Percentiles rank a stretch among this genome's conserved stretches.
These are phyloP conservation scores for Chalciporus piperatus DNA, from an alignment of 768 basidiomycete species.

Conservation along the genomic window DNA sequence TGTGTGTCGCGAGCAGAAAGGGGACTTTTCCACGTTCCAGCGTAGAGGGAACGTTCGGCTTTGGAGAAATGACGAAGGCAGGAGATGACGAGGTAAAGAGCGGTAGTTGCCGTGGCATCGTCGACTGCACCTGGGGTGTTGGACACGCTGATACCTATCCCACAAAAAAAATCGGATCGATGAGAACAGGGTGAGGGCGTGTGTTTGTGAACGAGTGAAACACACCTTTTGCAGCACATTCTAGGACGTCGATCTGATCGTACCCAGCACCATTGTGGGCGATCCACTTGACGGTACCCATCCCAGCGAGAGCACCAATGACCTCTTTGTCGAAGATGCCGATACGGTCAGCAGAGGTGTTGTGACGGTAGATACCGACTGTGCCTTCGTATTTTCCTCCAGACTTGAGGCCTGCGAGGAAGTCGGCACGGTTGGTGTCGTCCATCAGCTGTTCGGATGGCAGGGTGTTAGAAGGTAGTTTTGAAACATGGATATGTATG, in stretches of 20 bases:
- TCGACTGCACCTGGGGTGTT: slow-evolving; percentile 91
- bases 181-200: background rate
- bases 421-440: slow-evolving; percentile 62
- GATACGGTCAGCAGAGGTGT: slow-evolving; percentile 59
- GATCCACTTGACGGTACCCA: slow-evolving; percentile 70
- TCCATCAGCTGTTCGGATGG: slow-evolving; percentile 44
- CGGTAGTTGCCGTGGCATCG: slow-evolving; percentile 88
- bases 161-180: no score
- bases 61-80: slow-evolving; percentile 70
- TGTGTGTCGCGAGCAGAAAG: slow-evolving; percentile 48
- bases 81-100: slow-evolving; percentile 78
- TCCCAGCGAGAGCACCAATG: slow-evolving; percentile 57
- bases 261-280: slow-evolving; percentile 94
- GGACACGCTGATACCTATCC: slow-evolving; percentile 61
- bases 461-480: background rate
- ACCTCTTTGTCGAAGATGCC: slow-evolving; percentile 82
- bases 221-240: slow-evolving; percentile 68
- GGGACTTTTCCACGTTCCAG: slow-evolving; percentile 58
- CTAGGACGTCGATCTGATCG: slow-evolving; percentile 78
- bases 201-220: background rate
- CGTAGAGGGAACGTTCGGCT: slow-evolving; percentile 52
- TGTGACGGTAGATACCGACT: slow-evolving; percentile 78
- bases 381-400: slow-evolving; percentile 73
- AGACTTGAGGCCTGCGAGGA: slow-evolving; percentile 59
- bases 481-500: background rate